Conservation (phyloP, 805 yeast species). For the Vanderwaltozyma polyspora region DNA sequence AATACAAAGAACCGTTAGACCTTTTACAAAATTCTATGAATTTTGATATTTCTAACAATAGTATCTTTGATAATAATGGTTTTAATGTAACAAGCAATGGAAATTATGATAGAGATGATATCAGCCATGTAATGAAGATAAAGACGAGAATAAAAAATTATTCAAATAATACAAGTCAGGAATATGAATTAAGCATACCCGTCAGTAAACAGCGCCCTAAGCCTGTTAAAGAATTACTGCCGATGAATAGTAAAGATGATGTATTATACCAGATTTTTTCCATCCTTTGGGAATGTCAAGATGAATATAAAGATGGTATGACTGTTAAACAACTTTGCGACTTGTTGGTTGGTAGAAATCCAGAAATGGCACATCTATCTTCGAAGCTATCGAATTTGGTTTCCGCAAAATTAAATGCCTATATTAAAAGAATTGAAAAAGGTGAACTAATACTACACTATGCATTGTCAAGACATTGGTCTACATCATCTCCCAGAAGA, state of each 20-base stretch:
- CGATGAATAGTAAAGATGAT: slow-evolving; percentile 43
- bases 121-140: no score
- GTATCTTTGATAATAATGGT: no score
- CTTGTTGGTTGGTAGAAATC: slow-evolving; percentile 57
- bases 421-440: slow-evolving; percentile 74
- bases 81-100: no score
- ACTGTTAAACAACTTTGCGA: slow-evolving; percentile 86
- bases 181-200: slow-evolving; percentile 35
- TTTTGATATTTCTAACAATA: no score
- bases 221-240: slow-evolving; percentile 48
- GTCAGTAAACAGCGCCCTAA: slow-evolving; percentile 64
- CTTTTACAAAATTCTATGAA: no score
- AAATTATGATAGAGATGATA: no score
- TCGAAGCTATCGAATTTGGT: slow-evolving; percentile 74
- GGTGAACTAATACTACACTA: slow-evolving; percentile 64
- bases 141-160: slow-evolving; percentile 2
- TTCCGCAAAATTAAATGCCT: slow-evolving; percentile 77
- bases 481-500: slow-evolving; percentile 77
- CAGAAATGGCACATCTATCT: slow-evolving; percentile 70
- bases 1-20: no score
- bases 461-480: slow-evolving; percentile 80
- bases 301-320: slow-evolving; percentile 59
- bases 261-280: slow-evolving; percentile 66
- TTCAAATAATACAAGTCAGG: slow-evolving; percentile 1
- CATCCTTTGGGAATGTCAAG: slow-evolving; percentile 56